Percentiles rank a stretch among this genome's conserved stretches.
These are phyloP conservation scores for Hygrophila difformis DNA, from an alignment of 257 asterid genomes.

Conservation along the genomic window DNA sequence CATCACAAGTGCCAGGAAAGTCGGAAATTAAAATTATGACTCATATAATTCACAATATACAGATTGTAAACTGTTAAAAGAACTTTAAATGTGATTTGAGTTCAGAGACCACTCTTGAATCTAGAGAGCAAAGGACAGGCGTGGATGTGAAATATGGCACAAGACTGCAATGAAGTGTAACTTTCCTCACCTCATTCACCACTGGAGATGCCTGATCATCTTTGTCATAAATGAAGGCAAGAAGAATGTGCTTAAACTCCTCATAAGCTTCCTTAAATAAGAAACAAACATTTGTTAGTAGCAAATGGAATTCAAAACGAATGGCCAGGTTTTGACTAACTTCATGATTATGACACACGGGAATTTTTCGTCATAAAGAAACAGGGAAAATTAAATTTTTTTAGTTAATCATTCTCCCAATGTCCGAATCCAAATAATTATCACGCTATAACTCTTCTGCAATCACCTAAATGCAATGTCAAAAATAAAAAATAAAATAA, in stretches of 20 bases:
- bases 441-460: no score
- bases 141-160: no score
- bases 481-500: background rate
- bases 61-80: no score
- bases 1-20: slow-evolving; percentile 7
- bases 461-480: no score
- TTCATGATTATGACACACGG: slow-evolving; percentile 5
- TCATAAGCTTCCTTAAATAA: slow-evolving; percentile 88
- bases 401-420: no score
- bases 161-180: no score
- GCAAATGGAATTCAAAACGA: slow-evolving; percentile 4
- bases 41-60: no score
- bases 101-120: background rate
- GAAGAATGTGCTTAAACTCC: slow-evolving; percentile 91
- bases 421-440: no score
- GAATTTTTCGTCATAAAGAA: background rate
- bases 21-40: no score
- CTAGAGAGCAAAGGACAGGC: background rate
- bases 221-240: slow-evolving; percentile 78
- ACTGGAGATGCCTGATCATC: slow-evolving; percentile 89
- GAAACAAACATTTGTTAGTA: slow-evolving; percentile 22
- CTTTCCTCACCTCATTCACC: slow-evolving; percentile 63
- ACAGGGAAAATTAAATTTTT: background rate
- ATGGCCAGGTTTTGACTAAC: slow-evolving; percentile 4
- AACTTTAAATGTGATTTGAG: no score